Evolutionary conservation across 2,329 filamentous ascomycete genomes (phyloP), one percentile per base, ranked within the genome.

Genomic region (Phaeoacremonium minimum): DNA sequence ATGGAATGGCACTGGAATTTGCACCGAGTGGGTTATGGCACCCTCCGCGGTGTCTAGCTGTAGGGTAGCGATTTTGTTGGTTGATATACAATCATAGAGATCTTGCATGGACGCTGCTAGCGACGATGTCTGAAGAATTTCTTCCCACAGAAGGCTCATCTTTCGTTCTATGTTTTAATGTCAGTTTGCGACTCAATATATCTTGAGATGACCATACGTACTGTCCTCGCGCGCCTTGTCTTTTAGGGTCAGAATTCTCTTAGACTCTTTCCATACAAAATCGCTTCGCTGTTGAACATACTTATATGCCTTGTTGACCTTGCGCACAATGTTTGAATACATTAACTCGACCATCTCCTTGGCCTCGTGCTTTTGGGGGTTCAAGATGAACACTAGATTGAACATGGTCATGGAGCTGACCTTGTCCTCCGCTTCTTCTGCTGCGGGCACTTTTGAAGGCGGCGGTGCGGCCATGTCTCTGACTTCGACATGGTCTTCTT

Each of bases 251-350:
- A 93, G 67, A 32, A 97, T 91, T 40, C 77, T 78, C 58, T 93
- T 89, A 4, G 87, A 87, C 56, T 98, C 88, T 51, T 84, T 85
- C 80, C 87, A 93, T 5, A 98, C 85, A 57, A 96, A 97, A 48
- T 90, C 85, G 38, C 82, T 85, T 42, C 86, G 83, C 47, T 90
- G 85, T 62, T 98, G 91, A 56, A 90, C 90, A 61, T 91, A 93
- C 56, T 93, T 94, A 55, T 95, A 77, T 4, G 87, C 87, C 64
- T 91, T 95, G 55, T 89, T 90, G 50, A 95, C 83, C 61, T 94
- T 94, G 59, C 90, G 93, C 45, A 90, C 84, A 28, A 97, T 83
- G 56, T 95, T 86, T 36, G 86, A 75, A 57, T 95, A 95, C 55
- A 96, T 61, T 5, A 67, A 82, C 45, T 94, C 86, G 30, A 84